phyloP scores from a whole-genome alignment of 139 green algal genomes.

The Microglena sp. region DNA sequence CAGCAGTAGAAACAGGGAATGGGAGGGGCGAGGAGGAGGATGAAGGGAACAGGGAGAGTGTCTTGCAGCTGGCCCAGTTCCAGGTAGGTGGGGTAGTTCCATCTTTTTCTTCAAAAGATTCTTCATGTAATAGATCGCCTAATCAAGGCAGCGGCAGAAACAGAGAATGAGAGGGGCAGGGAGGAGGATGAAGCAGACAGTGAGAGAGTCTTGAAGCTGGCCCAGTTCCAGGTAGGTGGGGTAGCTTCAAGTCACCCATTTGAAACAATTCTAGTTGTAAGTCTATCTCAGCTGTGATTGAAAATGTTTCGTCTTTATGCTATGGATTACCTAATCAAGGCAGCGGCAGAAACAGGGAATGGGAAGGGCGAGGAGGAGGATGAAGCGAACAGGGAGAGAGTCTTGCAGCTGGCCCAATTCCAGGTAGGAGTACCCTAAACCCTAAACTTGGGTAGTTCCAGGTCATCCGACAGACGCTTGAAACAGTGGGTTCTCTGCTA shows the following conservation, averaged over 20 bases:
- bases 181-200: not conserved
- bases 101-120: too few species aligned
- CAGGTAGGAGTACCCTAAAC: too few species aligned
- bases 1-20: not conserved
- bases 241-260: too few species aligned
- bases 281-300: too few species aligned
- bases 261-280: too few species aligned
- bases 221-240: constrained; percentile 40
- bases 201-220: constrained; percentile 45
- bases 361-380: not conserved
- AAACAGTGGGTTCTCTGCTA: too few species aligned
- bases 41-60: constrained; percentile 9
- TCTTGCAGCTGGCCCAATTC: constrained; percentile 54
- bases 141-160: not conserved
- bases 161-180: not conserved
- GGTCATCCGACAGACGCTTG: too few species aligned
- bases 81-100: constrained; percentile 31
- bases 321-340: not conserved
- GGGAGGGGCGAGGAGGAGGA: not conserved
- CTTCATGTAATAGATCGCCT: not conserved
- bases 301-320: not conserved
- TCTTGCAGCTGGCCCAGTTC: constrained; percentile 54
- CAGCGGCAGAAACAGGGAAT: not conserved
- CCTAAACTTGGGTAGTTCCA: too few species aligned
- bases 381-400: constrained; percentile 9